A percentile compares a stretch with the other conserved stretches of the same genome.
Conservation (phyloP, 129 eudicot species). For the sunflower (Helianthus annuus) region HanXRQr2.0-SUNRISE NC_035443.2:160458033-160458532, state of each 20-base stretch:
- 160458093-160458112: slow-evolving; percentile 70
- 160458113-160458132: slow-evolving; percentile 89
- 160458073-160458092: slow-evolving; percentile 62
- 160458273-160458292: slow-evolving; percentile 63
- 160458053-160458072: slow-evolving; percentile 49
- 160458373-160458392: slow-evolving; percentile 69
- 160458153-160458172: slow-evolving; percentile 93
- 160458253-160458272: slow-evolving; percentile 80
- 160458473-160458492: slow-evolving; percentile 68
- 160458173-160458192: slow-evolving; percentile 76
- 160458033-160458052: slow-evolving; percentile 15
- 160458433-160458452: slow-evolving; percentile 77
- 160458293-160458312: slow-evolving; percentile 37
- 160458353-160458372: slow-evolving; percentile 82
- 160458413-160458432: slow-evolving; percentile 58
- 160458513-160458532: slow-evolving; percentile 71
- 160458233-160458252: slow-evolving; percentile 87
- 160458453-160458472: slow-evolving; percentile 84
- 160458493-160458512: slow-evolving; percentile 61
- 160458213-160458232: slow-evolving; percentile 90
- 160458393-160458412: slow-evolving; percentile 77
- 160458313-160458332: too few relatives aligned
- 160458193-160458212: slow-evolving; percentile 63
- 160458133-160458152: slow-evolving; percentile 93
- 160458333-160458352: slow-evolving; percentile 33